Percentiles rank a stretch among this genome's conserved stretches.
Conservation (phyloP, 2,329 filamentous ascomycete genomes). For the Tolypocladium tundrense region DNA sequence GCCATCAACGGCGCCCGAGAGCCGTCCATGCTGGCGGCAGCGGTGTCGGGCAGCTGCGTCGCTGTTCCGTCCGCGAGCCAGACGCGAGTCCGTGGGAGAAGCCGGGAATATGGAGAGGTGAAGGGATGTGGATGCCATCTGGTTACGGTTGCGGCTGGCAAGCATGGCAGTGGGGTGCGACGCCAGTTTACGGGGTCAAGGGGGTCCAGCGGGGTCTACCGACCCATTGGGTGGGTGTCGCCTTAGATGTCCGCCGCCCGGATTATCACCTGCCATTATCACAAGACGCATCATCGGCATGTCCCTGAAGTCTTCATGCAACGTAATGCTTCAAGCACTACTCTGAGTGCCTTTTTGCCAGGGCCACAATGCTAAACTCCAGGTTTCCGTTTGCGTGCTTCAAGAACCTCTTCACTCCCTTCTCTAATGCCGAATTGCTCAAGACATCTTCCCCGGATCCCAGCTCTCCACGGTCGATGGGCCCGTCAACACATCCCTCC, state of each 20-base stretch:
- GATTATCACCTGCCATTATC: background rate
- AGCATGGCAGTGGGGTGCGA: background rate
- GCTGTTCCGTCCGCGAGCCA: background rate
- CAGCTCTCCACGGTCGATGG: conserved; percentile 53
- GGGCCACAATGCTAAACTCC: conserved; percentile 28
- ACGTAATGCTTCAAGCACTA: background rate
- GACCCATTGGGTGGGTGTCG: background rate
- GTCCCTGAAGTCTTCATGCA: background rate
- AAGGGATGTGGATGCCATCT: background rate
- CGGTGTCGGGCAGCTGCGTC: background rate
- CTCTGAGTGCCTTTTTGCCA: conserved; percentile 13
- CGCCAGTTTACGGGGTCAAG: background rate
- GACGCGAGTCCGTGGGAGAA: background rate
- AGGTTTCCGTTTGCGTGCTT: conserved; percentile 22
- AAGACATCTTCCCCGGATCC: conserved; percentile 49
- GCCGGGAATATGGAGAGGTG: background rate
- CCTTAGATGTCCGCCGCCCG: background rate
- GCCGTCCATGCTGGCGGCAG: conserved; percentile 19
- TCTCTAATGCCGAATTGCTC: conserved; percentile 56
- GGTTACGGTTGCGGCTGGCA: background rate
- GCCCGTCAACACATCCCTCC: conserved; percentile 65
- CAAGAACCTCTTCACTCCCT: conserved; percentile 39
- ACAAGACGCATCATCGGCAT: background rate
- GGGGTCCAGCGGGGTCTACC: background rate
- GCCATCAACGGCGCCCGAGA: conserved; percentile 29